These are phyloP conservation scores for Saccharomyces paradoxus DNA, from an alignment of 805 yeast genomes.

Conservation along the genomic window DNA sequence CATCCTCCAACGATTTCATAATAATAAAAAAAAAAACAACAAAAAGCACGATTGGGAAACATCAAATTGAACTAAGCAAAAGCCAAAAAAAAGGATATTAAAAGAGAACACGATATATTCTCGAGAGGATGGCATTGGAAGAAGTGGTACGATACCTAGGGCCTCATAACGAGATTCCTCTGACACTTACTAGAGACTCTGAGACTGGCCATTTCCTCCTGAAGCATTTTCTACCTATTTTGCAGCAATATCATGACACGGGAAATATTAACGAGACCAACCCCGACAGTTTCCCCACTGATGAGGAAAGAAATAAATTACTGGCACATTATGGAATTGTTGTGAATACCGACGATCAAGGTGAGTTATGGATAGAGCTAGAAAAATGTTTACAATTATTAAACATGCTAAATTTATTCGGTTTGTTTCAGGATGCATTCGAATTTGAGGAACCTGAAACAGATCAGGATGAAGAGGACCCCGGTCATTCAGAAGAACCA, in stretches of 20 bases:
- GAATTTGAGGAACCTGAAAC: constrained; percentile 3
- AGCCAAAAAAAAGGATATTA: background rate
- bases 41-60: background rate
- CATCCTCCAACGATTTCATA: background rate
- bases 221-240: constrained; percentile 19
- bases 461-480: constrained; percentile 3
- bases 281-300: background rate
- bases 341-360: constrained; percentile 22
- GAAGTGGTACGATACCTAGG: constrained; percentile 12
- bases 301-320: constrained; percentile 11
- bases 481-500: background rate
- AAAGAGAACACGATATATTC: background rate
- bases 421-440: constrained; percentile 14
- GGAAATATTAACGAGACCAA: background rate
- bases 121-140: constrained; percentile 10
- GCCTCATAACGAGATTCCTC: constrained; percentile 6
- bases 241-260: constrained; percentile 7
- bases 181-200: constrained; percentile 16
- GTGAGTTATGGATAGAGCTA: constrained; percentile 25
- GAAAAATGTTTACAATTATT: constrained; percentile 21
- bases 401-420: constrained; percentile 12
- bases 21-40: background rate
- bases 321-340: constrained; percentile 21
- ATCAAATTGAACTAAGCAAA: background rate
- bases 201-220: constrained; percentile 21